These are phyloP conservation scores for Tuber microsphaerosporum DNA, from an alignment of 495 filamentous ascomycete species.

Conservation along the genomic window DNA sequence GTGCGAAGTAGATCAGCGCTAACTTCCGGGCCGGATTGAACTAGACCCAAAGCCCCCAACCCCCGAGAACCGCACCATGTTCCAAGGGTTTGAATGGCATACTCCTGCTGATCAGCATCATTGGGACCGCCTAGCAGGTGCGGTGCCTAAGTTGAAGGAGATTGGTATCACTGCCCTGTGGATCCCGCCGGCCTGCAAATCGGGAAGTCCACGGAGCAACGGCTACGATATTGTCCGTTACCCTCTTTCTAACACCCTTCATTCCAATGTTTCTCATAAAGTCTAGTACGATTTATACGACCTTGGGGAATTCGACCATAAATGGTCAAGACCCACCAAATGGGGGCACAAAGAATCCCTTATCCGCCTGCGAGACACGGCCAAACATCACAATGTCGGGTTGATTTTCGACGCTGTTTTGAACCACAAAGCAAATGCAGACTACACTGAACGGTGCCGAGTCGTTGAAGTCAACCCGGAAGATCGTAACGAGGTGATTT, in stretches of 20 bases:
- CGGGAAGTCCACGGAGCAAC: slow-evolving; percentile 55
- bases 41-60: slow-evolving; percentile 35
- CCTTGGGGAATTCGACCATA: slow-evolving; percentile 70
- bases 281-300: slow-evolving; percentile 62
- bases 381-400: slow-evolving; percentile 51
- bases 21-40: not conserved
- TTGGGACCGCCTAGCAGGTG: slow-evolving; percentile 54
- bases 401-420: slow-evolving; percentile 69
- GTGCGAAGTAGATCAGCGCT: not conserved
- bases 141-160: slow-evolving; percentile 52
- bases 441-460: slow-evolving; percentile 54
- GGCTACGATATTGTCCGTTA: slow-evolving; percentile 57
- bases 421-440: slow-evolving; percentile 68
- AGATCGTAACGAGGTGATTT: slow-evolving; percentile 54
- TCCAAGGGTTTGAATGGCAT: slow-evolving; percentile 74
- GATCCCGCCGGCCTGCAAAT: slow-evolving; percentile 71
- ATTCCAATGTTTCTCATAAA: not conserved
- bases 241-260: not conserved
- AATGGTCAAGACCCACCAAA: slow-evolving; percentile 58
- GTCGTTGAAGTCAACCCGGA: slow-evolving; percentile 58
- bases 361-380: slow-evolving; percentile 48
- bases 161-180: slow-evolving; percentile 63
- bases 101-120: slow-evolving; percentile 58
- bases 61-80: slow-evolving; percentile 56
- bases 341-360: slow-evolving; percentile 65